Conservation (phyloP, 495 filamentous ascomycete genomes). For the Cercophora scortea region DNA sequence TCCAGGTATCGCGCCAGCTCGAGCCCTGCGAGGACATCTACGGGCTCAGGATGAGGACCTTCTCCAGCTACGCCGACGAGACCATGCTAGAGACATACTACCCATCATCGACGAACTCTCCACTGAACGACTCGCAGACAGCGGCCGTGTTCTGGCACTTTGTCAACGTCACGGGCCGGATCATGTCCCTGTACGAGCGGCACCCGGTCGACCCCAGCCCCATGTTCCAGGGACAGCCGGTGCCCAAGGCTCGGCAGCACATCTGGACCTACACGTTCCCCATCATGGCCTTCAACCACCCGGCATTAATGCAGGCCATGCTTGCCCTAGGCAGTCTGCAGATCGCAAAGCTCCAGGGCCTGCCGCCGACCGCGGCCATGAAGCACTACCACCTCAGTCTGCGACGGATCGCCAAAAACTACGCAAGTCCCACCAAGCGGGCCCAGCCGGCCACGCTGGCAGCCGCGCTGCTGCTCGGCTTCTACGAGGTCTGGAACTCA, state of each 20-base stretch:
- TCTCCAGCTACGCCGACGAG: conserved; percentile 31
- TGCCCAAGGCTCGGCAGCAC: conserved; percentile 63
- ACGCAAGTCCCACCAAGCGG: conserved; percentile 63
- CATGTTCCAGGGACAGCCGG: conserved; percentile 54
- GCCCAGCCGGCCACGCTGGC: conserved; percentile 75
- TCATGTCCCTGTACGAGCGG: conserved; percentile 80
- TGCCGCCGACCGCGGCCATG: conserved; percentile 66
- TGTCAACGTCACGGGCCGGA: conserved; percentile 79
- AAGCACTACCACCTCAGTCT: conserved; percentile 90
- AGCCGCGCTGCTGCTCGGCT: conserved; percentile 79
- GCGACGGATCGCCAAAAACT: conserved; percentile 64
- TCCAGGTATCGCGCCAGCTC: conserved; percentile 26
- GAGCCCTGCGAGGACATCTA: conserved; percentile 24
- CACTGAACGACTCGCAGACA: conserved; percentile 73
- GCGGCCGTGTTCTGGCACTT: conserved; percentile 90
- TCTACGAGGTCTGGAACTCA: conserved; percentile 90
- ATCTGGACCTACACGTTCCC: conserved; percentile 79
- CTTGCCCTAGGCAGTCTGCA: conserved; percentile 83
- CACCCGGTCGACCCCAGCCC: conserved; percentile 70
- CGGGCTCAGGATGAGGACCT: conserved; percentile 30
- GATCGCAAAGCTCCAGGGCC: conserved; percentile 71
- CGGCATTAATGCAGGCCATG: conserved; percentile 82
- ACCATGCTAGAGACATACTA: conserved; percentile 74
- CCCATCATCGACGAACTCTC: conserved; percentile 66
- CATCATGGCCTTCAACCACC: conserved; percentile 74